These are phyloP conservation scores for Sugiyamaella sp. DNA, from an alignment of 1,139 yeast species.

Conservation along the genomic window DNA sequence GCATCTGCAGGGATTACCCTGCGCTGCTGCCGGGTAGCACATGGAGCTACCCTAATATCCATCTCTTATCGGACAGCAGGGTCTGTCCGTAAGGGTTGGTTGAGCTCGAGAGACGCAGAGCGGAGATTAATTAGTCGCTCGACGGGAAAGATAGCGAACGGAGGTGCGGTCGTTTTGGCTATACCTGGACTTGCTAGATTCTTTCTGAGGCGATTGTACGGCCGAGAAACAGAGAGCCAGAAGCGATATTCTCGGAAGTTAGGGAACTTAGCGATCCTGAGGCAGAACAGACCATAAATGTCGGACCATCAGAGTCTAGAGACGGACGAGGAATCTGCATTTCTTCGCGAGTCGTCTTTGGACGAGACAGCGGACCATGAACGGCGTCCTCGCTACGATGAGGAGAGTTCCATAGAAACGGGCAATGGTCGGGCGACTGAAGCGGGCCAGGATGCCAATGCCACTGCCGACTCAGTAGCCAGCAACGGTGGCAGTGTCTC, in stretches of 20 bases:
- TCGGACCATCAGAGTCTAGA: conserved; percentile 12
- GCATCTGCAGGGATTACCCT: no score
- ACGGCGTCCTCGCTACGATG: neutral
- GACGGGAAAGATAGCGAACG: no score
- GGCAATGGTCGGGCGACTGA: neutral
- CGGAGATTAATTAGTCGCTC: no score
- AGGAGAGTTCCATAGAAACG: conserved; percentile 13
- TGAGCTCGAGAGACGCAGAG: no score
- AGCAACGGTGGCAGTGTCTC: neutral
- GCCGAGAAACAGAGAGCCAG: no score
- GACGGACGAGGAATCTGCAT: conserved; percentile 10
- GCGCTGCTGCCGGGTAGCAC: no score
- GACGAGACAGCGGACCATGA: conserved; percentile 2
- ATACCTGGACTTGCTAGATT: no score
- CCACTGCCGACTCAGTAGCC: neutral
- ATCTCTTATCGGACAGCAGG: neutral
- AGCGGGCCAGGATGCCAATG: neutral
- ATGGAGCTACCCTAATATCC: neutral
- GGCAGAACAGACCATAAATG: conserved; percentile 8
- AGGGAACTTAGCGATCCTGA: conserved; percentile 8
- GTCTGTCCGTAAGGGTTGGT: neutral
- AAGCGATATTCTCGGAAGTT: neutral
- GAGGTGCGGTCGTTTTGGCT: no score
- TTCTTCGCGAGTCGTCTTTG: neutral
- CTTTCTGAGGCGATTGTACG: no score